Base-by-base conservation (phyloP, 2,329 filamentous ascomycete species). In the Paraconiothyrium sp. region DNA sequence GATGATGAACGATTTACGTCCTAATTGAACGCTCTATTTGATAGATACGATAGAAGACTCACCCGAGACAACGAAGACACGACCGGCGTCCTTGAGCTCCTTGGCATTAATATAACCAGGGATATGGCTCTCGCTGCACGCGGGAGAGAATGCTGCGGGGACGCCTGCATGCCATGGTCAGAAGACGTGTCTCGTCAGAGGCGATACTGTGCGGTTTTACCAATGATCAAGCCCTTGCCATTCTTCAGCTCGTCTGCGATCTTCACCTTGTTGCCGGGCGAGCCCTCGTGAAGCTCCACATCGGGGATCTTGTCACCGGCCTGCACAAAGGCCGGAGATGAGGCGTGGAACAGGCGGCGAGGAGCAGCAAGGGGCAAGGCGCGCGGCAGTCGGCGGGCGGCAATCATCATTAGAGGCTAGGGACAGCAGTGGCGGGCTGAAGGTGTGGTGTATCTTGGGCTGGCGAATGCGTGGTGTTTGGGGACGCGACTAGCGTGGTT, bases 211-310 rank as follows among this genome's bases (percentile, higher is more conserved):
- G 11, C 54, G 54, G 32, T 55, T 69, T 63, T 67, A 78, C 76
- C 76, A 67, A 98, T 86, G 76, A 98, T 90, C 71, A 97, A 81
- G 60, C 92, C 93, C 75, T 92, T 91, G 66, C 87, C 89, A 30
- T 70, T 72, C 65, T 84, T 84, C 66, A 96, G 85, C 82, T 96
- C 92, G 66, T 90, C 86, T 70, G 91, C 88, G 62, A 98, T 85
- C 81, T 92, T 94, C 79, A 98, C 89, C 81, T 94, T 95, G 86
- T 93, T 96, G 63, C 92, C 93, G 0, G 94, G 94, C n/a, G 91
- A 93, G 80, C 87, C 86, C 82, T 98, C 90, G 70, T 97, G 86
- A 54, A 92, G 89, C 67, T 93, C 88, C 60, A 94, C 81, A 79
- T 89, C 82, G 48, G 94, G 95, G 58, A 98, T 84, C 68, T 85